Percentiles rank a stretch among this genome's conserved stretches.
These are phyloP conservation scores for Cupressus sempervirens DNA, from an alignment of 75 land plant species.

Conservation along the genomic window DNA sequence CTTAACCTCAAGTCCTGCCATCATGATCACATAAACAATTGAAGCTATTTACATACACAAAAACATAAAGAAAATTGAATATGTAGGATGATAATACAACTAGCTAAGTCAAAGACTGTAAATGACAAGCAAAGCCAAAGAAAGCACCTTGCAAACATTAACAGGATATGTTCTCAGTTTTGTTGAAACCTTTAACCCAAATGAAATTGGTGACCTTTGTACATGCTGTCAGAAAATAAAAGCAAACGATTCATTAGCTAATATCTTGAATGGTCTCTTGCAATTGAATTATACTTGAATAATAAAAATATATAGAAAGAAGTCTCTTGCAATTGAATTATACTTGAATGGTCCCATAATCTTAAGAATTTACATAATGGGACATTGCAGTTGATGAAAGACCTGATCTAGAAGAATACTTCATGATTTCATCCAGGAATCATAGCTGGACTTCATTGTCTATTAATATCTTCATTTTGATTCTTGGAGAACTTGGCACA, in stretches of 20 bases:
- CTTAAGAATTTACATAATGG: no score
- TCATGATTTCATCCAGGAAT: no score
- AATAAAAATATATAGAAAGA: no score
- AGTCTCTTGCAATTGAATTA: no score
- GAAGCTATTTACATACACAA: not conserved
- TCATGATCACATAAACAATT: not conserved
- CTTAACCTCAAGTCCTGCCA: slow-evolving; percentile 64
- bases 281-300: no score
- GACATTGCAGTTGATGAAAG: no score
- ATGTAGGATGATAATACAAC: not conserved
- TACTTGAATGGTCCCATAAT: no score
- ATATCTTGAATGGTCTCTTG: not conserved
- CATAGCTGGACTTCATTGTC: no score
- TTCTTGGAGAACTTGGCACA: no score
- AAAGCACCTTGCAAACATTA: slow-evolving; percentile 70
- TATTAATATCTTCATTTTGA: no score
- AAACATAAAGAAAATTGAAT: not conserved
- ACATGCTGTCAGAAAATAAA: slow-evolving; percentile 60
- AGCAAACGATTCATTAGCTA: not conserved
- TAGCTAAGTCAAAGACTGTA: not conserved
- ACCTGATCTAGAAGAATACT: no score
- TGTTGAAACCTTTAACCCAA: slow-evolving; percentile 69
- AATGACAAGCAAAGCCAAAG: not conserved
- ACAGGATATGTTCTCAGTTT: slow-evolving; percentile 72
- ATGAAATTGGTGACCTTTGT: slow-evolving; percentile 58